These are phyloP conservation scores for Amorphotheca resinae DNA, from an alignment of 495 filamentous ascomycete genomes.

Conservation along the genomic window DNA sequence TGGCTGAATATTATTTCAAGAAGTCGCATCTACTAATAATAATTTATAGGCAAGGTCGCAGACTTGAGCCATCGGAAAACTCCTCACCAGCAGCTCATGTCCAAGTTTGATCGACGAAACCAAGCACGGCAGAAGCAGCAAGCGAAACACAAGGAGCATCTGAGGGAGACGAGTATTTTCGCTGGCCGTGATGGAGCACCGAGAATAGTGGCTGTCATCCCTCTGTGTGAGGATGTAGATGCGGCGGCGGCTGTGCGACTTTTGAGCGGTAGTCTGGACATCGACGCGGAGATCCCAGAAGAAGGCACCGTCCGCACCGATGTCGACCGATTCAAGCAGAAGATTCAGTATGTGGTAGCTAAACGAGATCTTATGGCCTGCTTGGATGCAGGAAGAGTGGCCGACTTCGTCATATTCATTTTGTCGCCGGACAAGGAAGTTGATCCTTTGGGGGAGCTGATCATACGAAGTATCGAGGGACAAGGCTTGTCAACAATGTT, in stretches of 20 bases:
- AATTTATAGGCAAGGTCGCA: slow-evolving; percentile 47
- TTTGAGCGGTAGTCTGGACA: slow-evolving; percentile 69
- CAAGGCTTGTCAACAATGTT: slow-evolving; percentile 86
- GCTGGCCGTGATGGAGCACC: slow-evolving; percentile 74
- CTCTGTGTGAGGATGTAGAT: slow-evolving; percentile 62
- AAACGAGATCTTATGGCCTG: slow-evolving; percentile 57
- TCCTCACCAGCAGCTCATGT: slow-evolving; percentile 91
- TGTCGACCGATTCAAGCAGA: slow-evolving; percentile 87
- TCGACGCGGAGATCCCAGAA: slow-evolving; percentile 50
- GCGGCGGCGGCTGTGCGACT: slow-evolving; percentile 48
- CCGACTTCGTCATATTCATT: slow-evolving; percentile 80
- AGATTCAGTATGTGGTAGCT: slow-evolving; percentile 67
- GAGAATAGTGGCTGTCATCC: slow-evolving; percentile 82
- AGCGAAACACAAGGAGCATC: slow-evolving; percentile 67
- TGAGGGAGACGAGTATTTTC: slow-evolving; percentile 66
- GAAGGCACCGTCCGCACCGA: slow-evolving; percentile 48
- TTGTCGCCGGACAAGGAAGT: slow-evolving; percentile 73
- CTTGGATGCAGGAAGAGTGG: slow-evolving; percentile 75
- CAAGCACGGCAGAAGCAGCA: slow-evolving; percentile 78
- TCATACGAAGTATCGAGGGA: slow-evolving; percentile 75
- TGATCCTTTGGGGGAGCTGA: slow-evolving; percentile 65
- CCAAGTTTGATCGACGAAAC: slow-evolving; percentile 87
- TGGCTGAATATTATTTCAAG: slow-evolving; percentile 1
- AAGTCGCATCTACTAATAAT: slow-evolving; percentile 1
- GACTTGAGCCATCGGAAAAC: slow-evolving; percentile 58